Percentiles rank a stretch among this genome's conserved stretches.
Evolutionary conservation across 345 rosid genomes (phyloP).

Genomic region (Moringa oleifera): DNA sequence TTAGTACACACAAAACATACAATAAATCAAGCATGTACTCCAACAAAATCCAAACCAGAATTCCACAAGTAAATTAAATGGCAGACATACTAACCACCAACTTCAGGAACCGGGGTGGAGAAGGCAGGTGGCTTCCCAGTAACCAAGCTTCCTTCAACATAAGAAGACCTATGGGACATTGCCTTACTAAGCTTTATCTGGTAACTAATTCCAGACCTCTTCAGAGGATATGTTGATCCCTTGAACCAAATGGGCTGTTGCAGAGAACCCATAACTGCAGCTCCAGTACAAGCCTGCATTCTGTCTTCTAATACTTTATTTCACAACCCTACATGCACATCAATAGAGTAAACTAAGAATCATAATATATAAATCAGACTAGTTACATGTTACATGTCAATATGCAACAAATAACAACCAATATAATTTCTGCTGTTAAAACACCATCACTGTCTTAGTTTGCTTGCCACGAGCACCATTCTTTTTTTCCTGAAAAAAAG

Average conservation of each 20-base stretch:
- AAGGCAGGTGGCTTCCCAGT: conserved; percentile 46
- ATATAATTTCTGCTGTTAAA: too few species aligned
- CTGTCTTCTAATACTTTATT: neutral
- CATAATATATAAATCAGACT: too few species aligned
- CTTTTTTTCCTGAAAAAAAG: too few species aligned
- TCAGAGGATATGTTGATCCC: conserved; percentile 26
- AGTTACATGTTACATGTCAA: too few species aligned
- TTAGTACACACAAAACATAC: neutral
- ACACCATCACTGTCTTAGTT: too few species aligned
- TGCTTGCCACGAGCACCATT: too few species aligned
- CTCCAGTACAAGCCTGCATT: conserved; percentile 58
- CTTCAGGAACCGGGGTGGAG: conserved; percentile 44
- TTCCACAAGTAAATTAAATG: neutral
- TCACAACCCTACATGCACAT: conserved; percentile 41
- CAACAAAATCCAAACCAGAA: neutral
- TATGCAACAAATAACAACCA: too few species aligned
- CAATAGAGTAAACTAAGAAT: too few species aligned
- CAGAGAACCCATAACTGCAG: conserved; percentile 47
- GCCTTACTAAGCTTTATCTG: conserved; percentile 35
- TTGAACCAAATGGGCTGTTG: conserved; percentile 47
- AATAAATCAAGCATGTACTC: neutral
- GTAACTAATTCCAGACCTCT: conserved; percentile 27
- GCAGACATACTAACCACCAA: conserved; percentile 32
- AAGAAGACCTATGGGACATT: conserved; percentile 34
- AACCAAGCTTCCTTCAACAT: conserved; percentile 42